These are phyloP conservation scores for Vigna radiata DNA, from an alignment of 306 rosid species.

Conservation along the genomic window DNA sequence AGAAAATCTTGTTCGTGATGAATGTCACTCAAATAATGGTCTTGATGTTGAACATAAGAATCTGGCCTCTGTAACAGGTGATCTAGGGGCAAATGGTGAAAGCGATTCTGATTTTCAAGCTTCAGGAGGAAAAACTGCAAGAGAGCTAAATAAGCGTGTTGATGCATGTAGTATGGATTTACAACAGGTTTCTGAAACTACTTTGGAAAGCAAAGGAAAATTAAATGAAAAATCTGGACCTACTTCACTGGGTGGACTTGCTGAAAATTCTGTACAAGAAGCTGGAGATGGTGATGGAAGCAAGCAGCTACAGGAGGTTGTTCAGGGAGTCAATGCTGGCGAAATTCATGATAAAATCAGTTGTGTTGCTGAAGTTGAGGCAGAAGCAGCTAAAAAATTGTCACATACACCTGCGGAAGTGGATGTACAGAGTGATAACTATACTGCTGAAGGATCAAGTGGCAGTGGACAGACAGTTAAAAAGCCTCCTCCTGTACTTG, in stretches of 20 bases:
- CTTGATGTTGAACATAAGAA: conserved; percentile 41
- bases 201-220: conserved; percentile 50
- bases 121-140: conserved; percentile 48
- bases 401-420: conserved; percentile 40
- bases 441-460: conserved; percentile 35
- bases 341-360: conserved; percentile 43
- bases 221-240: conserved; percentile 42
- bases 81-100: conserved; percentile 47
- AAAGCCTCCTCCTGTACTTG: conserved; percentile 45
- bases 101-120: conserved; percentile 37
- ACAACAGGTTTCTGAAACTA: conserved; percentile 42
- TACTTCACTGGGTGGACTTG: conserved; percentile 39
- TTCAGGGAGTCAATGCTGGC: conserved; percentile 42
- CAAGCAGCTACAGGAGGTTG: conserved; percentile 44
- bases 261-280: conserved; percentile 45
- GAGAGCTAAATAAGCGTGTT: conserved; percentile 37
- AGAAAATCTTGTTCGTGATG: conserved; percentile 46
- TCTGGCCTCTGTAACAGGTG: conserved; percentile 36
- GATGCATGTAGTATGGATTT: conserved; percentile 42
- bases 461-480: conserved; percentile 42
- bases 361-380: conserved; percentile 49
- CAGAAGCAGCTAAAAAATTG: conserved; percentile 41
- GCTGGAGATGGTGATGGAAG: conserved; percentile 45
- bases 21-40: conserved; percentile 39
- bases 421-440: conserved; percentile 39